Evolutionary conservation across 140 eudicot genomes (phyloP), one percentile per base, ranked within the genome.

Genomic region (Anethum foeniculum): DNA sequence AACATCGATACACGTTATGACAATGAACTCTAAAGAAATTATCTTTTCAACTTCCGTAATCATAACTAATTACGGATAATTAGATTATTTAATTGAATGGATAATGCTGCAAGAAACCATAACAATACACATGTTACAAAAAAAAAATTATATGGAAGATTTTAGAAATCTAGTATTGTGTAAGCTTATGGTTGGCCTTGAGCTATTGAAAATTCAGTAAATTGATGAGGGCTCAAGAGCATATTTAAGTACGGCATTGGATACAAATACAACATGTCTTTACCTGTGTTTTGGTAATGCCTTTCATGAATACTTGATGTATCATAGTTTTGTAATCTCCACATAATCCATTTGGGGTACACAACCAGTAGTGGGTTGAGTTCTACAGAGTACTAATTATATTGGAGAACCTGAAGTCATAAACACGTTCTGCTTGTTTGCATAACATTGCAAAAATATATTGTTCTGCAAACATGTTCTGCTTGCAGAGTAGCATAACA

Each of bases 1-100:
- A 12, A 15, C 79, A 47, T 75, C 41, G 60, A 75, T 75, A 46
- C 79, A 75, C 60, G 28, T 75, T 75, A 75, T 46, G 62, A 75
- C 79, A 27, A 75, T 4, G 64, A 47, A 47, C 1, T 23, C 16
- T 47, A 30, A 36, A 46, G 62, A 27, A 25, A n/a, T 27, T 4
- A 46, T 27, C 9, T 75, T 75, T 75, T 12, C 43, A 75, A 75
- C n/a, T 73, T 73, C 30, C 54, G 52, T 73, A 75, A 15, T 15
- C 62, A 13, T 27, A 75, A 47, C 79, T 73, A 39, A 73, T 73
- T 18, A 73, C 77, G 28, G 41, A 46, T 27, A n/a, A 75, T 47
- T 47, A 47, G 62, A n/a, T 75, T 47, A 73, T 18, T 7, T 15
- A 14, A 73, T 73, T 23, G 13, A 19, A 21, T 73, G 77, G 52